A percentile compares a stretch with the other conserved stretches of the same genome.
Evolutionary conservation across 2,329 filamentous ascomycete genomes (phyloP).

Genomic region (Fusarium multiceps): DNA sequence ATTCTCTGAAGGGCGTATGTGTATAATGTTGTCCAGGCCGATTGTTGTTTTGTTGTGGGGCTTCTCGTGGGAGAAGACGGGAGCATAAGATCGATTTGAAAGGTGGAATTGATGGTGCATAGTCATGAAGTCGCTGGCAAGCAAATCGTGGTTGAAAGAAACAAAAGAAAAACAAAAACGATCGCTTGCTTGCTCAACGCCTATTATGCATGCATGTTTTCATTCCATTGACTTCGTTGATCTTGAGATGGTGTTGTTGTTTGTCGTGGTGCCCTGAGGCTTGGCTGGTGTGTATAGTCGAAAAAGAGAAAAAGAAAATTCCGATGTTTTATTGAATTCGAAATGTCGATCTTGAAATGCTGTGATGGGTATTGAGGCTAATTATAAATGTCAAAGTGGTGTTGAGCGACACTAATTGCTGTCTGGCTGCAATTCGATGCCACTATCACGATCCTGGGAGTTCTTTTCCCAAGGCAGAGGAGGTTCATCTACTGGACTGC

Average conservation of each 20-base stretch:
- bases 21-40: slow-evolving; percentile 24
- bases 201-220: slow-evolving; percentile 39
- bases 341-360: slow-evolving; percentile 15
- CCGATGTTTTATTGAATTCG: slow-evolving; percentile 20
- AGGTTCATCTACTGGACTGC: slow-evolving; percentile 39
- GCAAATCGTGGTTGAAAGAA: slow-evolving; percentile 24
- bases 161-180: slow-evolving; percentile 29
- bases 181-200: slow-evolving; percentile 45
- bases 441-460: slow-evolving; percentile 63
- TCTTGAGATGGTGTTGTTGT: slow-evolving; percentile 26
- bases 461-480: slow-evolving; percentile 52
- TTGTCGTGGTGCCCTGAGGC: slow-evolving; percentile 31
- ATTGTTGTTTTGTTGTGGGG: slow-evolving; percentile 10
- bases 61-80: not conserved
- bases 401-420: slow-evolving; percentile 43
- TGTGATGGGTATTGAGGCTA: slow-evolving; percentile 7
- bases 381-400: not conserved
- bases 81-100: slow-evolving; percentile 19
- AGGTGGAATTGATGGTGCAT: slow-evolving; percentile 29
- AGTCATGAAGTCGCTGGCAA: slow-evolving; percentile 21
- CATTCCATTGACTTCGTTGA: slow-evolving; percentile 35
- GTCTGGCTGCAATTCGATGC: slow-evolving; percentile 61
- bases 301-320: slow-evolving; percentile 15
- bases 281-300: slow-evolving; percentile 30
- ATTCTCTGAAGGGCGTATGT: slow-evolving; percentile 2